phyloP scores from a whole-genome alignment of 2,329 filamentous ascomycete genomes.

The Zasmidium cellare region DNA sequence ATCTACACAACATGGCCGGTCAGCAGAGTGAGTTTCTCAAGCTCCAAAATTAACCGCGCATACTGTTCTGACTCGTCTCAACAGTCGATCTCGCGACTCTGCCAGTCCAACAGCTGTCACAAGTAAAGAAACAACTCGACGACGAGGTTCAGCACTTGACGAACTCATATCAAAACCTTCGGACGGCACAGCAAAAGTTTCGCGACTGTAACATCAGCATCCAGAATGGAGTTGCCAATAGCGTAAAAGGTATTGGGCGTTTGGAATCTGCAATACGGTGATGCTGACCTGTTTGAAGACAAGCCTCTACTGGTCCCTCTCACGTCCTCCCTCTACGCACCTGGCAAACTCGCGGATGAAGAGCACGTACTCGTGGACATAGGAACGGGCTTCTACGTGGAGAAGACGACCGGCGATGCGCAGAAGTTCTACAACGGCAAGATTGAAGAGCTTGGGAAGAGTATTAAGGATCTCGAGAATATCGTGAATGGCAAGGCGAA shows the following conservation, averaged over 20 bases:
- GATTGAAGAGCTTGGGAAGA: conserved; percentile 64
- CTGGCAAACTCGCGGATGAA: conserved; percentile 72
- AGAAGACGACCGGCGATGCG: conserved; percentile 71
- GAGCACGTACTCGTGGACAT: conserved; percentile 86
- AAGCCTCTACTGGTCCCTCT: conserved; percentile 82
- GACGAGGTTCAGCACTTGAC: conserved; percentile 95
- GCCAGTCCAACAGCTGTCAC: conserved; percentile 78
- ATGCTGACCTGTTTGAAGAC: conserved; percentile 37
- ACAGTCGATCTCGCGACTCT: conserved; percentile 73
- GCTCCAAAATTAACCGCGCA: too few species aligned
- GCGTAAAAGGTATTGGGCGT: conserved; percentile 36
- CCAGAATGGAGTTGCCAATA: conserved; percentile 41
- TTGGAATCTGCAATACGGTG: neutral
- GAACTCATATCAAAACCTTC: conserved; percentile 83
- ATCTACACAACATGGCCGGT: neutral
- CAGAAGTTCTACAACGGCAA: conserved; percentile 68
- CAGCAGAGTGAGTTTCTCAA: conserved; percentile 13
- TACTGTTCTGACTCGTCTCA: neutral
- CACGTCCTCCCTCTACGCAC: conserved; percentile 92
- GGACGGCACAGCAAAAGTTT: conserved; percentile 88
- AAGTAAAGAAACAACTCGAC: conserved; percentile 94
- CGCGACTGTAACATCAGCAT: conserved; percentile 84
- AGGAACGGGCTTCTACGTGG: conserved; percentile 90
- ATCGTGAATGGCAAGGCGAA: conserved; percentile 75
- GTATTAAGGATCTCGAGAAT: conserved; percentile 67